Percentiles rank a stretch among this genome's conserved stretches.
phyloP scores from a whole-genome alignment of 148 eudicot genomes.

The Selenicereus undatus region DNA sequence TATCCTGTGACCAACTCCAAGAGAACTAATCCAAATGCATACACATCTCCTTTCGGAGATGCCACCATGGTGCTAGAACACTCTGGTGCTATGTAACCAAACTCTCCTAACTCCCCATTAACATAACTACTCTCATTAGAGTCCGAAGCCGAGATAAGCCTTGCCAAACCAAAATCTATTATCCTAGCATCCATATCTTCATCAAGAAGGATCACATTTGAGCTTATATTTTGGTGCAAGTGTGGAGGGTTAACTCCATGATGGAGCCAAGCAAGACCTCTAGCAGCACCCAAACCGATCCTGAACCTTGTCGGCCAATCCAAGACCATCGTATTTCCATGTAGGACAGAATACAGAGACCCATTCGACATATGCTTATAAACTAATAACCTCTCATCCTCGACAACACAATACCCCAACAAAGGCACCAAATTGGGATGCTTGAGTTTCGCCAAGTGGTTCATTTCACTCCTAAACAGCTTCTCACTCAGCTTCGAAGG shows the following conservation, averaged over 20 bases:
- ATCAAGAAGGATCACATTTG: slow-evolving; percentile 66
- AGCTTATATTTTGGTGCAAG: slow-evolving; percentile 74
- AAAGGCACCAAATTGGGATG: slow-evolving; percentile 82
- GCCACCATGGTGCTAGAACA: slow-evolving; percentile 62
- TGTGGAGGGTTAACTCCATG: slow-evolving; percentile 74
- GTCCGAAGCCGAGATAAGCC: slow-evolving; percentile 48
- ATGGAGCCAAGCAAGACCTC: slow-evolving; percentile 96
- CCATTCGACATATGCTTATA: slow-evolving; percentile 82
- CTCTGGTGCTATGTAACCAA: slow-evolving; percentile 85
- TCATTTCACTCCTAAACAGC: slow-evolving; percentile 66
- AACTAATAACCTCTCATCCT: slow-evolving; percentile 76
- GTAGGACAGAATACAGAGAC: slow-evolving; percentile 50
- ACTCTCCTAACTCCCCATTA: slow-evolving; percentile 73
- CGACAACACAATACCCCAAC: slow-evolving; percentile 75
- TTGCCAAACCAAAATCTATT: slow-evolving; percentile 76
- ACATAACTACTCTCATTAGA: slow-evolving; percentile 51
- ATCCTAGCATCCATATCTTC: slow-evolving; percentile 81
- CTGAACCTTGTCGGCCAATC: slow-evolving; percentile 85
- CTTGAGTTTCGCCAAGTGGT: slow-evolving; percentile 60
- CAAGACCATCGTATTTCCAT: slow-evolving; percentile 36
- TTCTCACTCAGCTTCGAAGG: slow-evolving; percentile 57
- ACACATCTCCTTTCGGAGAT: slow-evolving; percentile 74
- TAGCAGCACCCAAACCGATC: slow-evolving; percentile 75
- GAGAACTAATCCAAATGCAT: slow-evolving; percentile 79
- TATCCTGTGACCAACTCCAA: slow-evolving; percentile 70